Evolutionary conservation across 176 grass and related monocot genomes (phyloP), one percentile per base, ranked within the genome.

Genomic region (Paspalum notatum): DNA sequence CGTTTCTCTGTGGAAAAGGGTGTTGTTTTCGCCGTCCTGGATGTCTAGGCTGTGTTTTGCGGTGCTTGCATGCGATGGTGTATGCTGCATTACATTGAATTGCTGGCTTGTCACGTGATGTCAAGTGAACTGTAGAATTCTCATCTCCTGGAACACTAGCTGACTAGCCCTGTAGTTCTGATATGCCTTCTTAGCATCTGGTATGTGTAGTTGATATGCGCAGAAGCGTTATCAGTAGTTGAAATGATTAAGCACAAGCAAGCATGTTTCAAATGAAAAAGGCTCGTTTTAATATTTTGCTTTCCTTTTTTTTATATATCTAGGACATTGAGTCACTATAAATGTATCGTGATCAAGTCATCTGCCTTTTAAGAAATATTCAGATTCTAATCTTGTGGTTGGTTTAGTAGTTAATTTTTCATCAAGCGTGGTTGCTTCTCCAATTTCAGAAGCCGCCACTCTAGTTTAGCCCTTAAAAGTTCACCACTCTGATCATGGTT

Each of bases 51-150:
- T 22, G 39, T 59, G 9, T 14, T 14, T 16, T 47, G 8, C 45
- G 3, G 13, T 67, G 26, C 13, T 5, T 70, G n/a, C 0, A 48
- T 48, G 21, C 14, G 11, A 37, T 75, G 52, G 41, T 40, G 67
- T 58, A 21, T 71, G 78, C 26, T 68, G 22, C 78, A 81, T 81
- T 81, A 53, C 4, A 13, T 22, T 27, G 14, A 71, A 49, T 17
- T 17, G 20, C 16, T 51, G 32, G 15, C 12, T 56, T 4, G 7
- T 22, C n/a, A 18, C 24, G 38, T 2, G 32, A 32, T 7, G 0
- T 48, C 22, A 64, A 48, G 18, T 13, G 18, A 14, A 8, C 3
- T 7, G 17, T 77, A 68, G 13, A 74, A 68, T 84, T 59, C 18
- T 75, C 38, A 8, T 17, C 8, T 84, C 24, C 61, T n/a, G 12